Percentiles rank a stretch among this genome's conserved stretches.
These are phyloP conservation scores for Allomyces macrogynus DNA, from an alignment of 192 early-diverging fungal species.

Conservation along the genomic window DNA sequence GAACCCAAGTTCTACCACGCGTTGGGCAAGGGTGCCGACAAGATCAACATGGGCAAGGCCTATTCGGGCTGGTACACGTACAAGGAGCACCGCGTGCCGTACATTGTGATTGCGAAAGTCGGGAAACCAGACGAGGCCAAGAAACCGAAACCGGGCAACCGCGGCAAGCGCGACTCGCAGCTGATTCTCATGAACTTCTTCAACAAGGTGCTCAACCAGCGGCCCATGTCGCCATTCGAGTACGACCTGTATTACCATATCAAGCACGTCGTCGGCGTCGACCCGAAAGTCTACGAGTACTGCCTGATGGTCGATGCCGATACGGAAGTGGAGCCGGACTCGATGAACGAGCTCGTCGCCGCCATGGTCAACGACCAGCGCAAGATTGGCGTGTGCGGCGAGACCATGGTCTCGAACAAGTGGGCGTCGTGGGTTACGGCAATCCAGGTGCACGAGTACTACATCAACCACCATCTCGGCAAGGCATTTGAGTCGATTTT, in stretches of 20 bases:
- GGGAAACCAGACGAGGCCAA: slow-evolving; percentile 6
- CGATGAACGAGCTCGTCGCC: slow-evolving; percentile 4
- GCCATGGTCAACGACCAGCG: slow-evolving; percentile 6
- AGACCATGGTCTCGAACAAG: slow-evolving; percentile 6
- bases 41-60: slow-evolving; percentile 5
- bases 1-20: slow-evolving; percentile 3
- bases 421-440: slow-evolving; percentile 6
- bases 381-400: slow-evolving; percentile 8
- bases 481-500: slow-evolving; percentile 63
- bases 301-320: slow-evolving; percentile 7
- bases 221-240: slow-evolving; percentile 6
- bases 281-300: slow-evolving; percentile 1
- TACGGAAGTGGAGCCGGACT: slow-evolving; percentile 5
- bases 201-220: slow-evolving; percentile 3
- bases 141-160: slow-evolving; percentile 8
- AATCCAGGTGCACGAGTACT: slow-evolving; percentile 9
- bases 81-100: slow-evolving; percentile 2
- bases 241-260: slow-evolving; percentile 5
- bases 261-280: slow-evolving; percentile 4
- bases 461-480: slow-evolving; percentile 5
- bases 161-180: slow-evolving; percentile 14
- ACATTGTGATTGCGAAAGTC: slow-evolving; percentile 1
- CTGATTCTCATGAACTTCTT: slow-evolving; percentile 9
- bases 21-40: slow-evolving; percentile 3
- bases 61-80: slow-evolving; percentile 8